Percentiles rank a stretch among this genome's conserved stretches.
Evolutionary conservation across 2,329 filamentous ascomycete species (phyloP).

Genomic region (Harringtonia lauricola): DNA sequence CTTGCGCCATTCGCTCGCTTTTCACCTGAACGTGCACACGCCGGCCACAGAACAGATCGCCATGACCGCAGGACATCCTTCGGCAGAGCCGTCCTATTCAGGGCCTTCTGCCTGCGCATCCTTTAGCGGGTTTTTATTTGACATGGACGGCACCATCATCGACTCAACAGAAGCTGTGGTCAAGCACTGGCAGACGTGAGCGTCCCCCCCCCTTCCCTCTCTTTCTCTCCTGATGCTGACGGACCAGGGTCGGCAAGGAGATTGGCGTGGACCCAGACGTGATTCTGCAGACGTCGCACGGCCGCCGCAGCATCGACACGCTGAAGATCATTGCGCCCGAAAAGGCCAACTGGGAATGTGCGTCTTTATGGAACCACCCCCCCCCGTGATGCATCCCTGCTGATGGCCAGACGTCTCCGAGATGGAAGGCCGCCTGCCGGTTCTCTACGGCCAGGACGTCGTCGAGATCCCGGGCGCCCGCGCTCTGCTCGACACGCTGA

Average conservation of each 20-base stretch:
- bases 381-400: neutral
- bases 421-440: constrained; percentile 69
- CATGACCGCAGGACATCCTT: constrained; percentile 1
- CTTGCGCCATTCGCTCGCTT: neutral
- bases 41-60: too few species aligned
- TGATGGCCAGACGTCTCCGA: constrained; percentile 55
- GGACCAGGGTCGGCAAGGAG: constrained; percentile 60
- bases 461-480: constrained; percentile 79
- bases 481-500: constrained; percentile 53
- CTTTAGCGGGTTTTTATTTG: constrained; percentile 52
- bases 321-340: constrained; percentile 69
- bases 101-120: constrained; percentile 32
- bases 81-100: constrained; percentile 14
- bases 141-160: constrained; percentile 78
- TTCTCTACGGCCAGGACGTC: constrained; percentile 65
- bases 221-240: neutral
- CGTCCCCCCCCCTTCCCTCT: neutral
- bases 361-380: constrained; percentile 25
- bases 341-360: constrained; percentile 89
- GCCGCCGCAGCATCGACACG: constrained; percentile 78
- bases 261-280: constrained; percentile 74
- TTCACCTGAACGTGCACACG: too few species aligned
- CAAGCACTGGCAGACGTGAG: constrained; percentile 65
- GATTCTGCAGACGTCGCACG: constrained; percentile 86
- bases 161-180: constrained; percentile 68